Conservation (phyloP, 2,329 filamentous ascomycete species). For the Volutella citrinella region DNA sequence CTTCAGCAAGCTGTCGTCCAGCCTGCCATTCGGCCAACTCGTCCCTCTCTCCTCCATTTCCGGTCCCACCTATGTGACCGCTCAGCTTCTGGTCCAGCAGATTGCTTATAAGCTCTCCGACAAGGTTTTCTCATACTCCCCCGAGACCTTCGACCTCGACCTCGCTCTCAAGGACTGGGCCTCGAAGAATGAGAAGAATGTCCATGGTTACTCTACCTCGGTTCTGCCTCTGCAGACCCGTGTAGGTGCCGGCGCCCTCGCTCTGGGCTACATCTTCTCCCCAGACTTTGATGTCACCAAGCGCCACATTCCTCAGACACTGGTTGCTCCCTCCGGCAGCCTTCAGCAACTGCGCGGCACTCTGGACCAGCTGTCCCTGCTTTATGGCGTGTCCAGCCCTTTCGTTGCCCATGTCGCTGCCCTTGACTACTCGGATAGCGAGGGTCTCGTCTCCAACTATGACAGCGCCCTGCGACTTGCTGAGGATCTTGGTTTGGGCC, state of each 20-base stretch:
- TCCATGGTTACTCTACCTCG: constrained; percentile 74
- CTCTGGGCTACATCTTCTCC: constrained; percentile 95
- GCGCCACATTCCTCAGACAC: constrained; percentile 85
- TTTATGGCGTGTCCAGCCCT: constrained; percentile 89
- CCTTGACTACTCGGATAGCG: constrained; percentile 70
- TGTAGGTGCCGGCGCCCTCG: constrained; percentile 83
- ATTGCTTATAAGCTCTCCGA: constrained; percentile 93
- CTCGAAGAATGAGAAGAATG: constrained; percentile 67
- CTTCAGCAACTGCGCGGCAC: constrained; percentile 77
- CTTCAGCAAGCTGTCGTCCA: constrained; percentile 46
- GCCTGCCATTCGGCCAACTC: constrained; percentile 55
- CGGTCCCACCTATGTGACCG: constrained; percentile 88
- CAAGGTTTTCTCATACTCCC: constrained; percentile 96
- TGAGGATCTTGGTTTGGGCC: constrained; percentile 84
- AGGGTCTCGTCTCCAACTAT: constrained; percentile 85
- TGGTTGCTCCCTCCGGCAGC: constrained; percentile 82
- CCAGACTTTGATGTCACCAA: constrained; percentile 92
- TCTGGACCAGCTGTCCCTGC: constrained; percentile 85
- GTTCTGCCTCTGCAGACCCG: constrained; percentile 83
- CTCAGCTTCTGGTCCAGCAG: constrained; percentile 92
- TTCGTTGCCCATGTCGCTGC: constrained; percentile 92
- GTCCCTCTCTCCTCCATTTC: constrained; percentile 61
- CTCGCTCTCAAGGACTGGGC: constrained; percentile 78
- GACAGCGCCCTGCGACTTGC: constrained; percentile 73
- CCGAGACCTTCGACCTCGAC: constrained; percentile 89